phyloP scores from a whole-genome alignment of 495 filamentous ascomycete genomes.

The Hamigera avellanea region DNA sequence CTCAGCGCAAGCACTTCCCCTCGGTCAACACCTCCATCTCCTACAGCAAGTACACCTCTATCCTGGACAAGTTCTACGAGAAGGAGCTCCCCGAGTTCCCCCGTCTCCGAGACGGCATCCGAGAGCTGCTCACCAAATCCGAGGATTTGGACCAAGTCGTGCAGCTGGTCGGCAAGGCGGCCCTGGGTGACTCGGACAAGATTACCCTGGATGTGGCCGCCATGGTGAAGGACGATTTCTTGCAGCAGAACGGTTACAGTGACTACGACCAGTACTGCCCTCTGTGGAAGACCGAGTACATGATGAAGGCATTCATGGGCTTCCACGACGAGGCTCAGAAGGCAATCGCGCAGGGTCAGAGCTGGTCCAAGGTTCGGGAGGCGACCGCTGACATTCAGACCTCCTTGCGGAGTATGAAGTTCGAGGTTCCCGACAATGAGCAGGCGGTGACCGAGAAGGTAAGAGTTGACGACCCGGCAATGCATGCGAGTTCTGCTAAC shows the following conservation, averaged over 20 bases:
- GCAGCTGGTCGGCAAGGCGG: slow-evolving; percentile 94
- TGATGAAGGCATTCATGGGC: slow-evolving; percentile 99
- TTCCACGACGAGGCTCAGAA: slow-evolving; percentile 98
- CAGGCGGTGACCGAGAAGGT: slow-evolving; percentile 69
- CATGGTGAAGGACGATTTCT: slow-evolving; percentile 94
- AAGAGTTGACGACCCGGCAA: slow-evolving; percentile 8
- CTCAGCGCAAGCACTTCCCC: slow-evolving; percentile 98
- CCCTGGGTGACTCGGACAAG: slow-evolving; percentile 93
- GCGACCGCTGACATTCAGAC: slow-evolving; percentile 77
- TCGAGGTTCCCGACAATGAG: slow-evolving; percentile 77
- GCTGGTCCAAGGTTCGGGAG: slow-evolving; percentile 86
- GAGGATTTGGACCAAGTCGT: slow-evolving; percentile 98
- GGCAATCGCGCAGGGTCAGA: slow-evolving; percentile 78
- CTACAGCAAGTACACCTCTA: slow-evolving; percentile 90
- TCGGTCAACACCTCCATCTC: slow-evolving; percentile 93
- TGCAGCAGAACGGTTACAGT: slow-evolving; percentile 98
- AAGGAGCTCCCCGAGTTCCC: slow-evolving; percentile 92
- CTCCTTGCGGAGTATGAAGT: slow-evolving; percentile 83
- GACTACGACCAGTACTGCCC: slow-evolving; percentile 99
- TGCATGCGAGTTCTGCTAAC: slow-evolving; percentile 5
- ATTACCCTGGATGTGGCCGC: slow-evolving; percentile 91
- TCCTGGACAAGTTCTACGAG: slow-evolving; percentile 86
- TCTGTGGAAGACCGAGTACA: slow-evolving; percentile 98
- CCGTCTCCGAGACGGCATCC: slow-evolving; percentile 79
- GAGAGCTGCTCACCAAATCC: slow-evolving; percentile 82